Evolutionary conservation across 768 basidiomycete genomes (phyloP).

Genomic region (Amanita inopinata): DNA sequence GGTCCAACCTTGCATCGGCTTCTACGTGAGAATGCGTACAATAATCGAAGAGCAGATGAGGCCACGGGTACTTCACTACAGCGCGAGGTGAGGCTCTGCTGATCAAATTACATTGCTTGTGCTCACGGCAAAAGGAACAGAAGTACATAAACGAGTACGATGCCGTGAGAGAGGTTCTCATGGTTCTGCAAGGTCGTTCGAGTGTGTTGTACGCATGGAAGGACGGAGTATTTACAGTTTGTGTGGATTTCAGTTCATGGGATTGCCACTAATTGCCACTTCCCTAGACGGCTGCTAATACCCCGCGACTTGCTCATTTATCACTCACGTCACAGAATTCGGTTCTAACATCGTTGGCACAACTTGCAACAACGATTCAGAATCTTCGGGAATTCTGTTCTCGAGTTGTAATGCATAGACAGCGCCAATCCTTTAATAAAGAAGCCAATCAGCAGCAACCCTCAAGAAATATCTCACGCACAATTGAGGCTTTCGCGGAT

Average conservation of each 20-base stretch:
- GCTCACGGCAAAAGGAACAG: constrained; percentile 22
- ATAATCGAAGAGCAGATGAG: constrained; percentile 28
- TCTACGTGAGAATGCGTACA: constrained; percentile 23
- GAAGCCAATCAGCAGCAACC: constrained; percentile 8
- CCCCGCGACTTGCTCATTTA: constrained; percentile 57
- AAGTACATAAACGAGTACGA: constrained; percentile 67
- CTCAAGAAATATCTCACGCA: constrained; percentile 33
- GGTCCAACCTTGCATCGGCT: constrained; percentile 35
- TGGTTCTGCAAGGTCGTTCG: constrained; percentile 62
- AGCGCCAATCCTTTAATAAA: constrained; percentile 12
- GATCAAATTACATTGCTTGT: not conserved
- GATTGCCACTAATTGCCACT: not conserved
- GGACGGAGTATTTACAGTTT: constrained; percentile 24
- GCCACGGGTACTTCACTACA: constrained; percentile 22
- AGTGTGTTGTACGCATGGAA: constrained; percentile 44
- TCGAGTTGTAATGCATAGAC: constrained; percentile 31
- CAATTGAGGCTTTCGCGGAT: constrained; percentile 77
- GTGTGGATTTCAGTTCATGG: not conserved
- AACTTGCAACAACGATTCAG: constrained; percentile 48
- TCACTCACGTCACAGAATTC: constrained; percentile 60
- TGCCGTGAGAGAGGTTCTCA: constrained; percentile 67
- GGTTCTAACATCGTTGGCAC: constrained; percentile 47
- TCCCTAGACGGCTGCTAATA: constrained; percentile 34
- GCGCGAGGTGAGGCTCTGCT: constrained; percentile 27
- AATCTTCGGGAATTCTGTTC: constrained; percentile 55